Evolutionary conservation across 1,284 basidiomycete species (phyloP).

Genomic region (Marasmius fiardii): DNA sequence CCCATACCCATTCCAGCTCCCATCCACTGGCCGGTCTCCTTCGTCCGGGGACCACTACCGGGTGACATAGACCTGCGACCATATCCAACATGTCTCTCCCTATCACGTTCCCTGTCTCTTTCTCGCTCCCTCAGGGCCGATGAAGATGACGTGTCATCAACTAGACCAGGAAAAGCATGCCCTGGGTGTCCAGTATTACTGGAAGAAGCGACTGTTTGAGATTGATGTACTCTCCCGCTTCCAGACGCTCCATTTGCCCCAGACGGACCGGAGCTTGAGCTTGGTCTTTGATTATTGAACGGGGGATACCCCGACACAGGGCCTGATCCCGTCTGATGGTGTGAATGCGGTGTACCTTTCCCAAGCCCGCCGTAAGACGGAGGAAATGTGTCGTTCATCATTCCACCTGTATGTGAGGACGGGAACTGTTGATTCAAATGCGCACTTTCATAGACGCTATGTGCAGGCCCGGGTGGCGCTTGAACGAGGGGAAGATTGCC

Average conservation of each 20-base stretch:
- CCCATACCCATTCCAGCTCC: conserved; percentile 24
- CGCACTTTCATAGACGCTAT: neutral
- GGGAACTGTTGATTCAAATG: neutral
- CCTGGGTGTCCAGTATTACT: neutral
- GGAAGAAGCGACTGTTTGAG: neutral
- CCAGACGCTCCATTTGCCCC: neutral
- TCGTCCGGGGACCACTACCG: conserved; percentile 2
- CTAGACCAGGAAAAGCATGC: conserved; percentile 1
- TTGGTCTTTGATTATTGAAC: neutral
- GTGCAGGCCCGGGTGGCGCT: neutral
- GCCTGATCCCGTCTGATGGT: neutral
- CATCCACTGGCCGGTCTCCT: conserved; percentile 24
- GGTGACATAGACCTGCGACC: conserved; percentile 9
- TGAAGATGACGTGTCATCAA: neutral
- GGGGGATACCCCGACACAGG: neutral
- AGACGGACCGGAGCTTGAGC: neutral
- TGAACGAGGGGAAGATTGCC: neutral
- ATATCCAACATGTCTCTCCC: neutral
- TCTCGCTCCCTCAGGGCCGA: neutral
- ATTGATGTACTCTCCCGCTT: neutral
- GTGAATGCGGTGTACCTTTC: neutral
- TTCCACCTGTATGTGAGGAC: neutral
- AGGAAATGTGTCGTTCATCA: conserved; percentile 4
- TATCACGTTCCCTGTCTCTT: neutral
- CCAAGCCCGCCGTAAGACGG: neutral